A percentile compares a stretch with the other conserved stretches of the same genome.
These are phyloP conservation scores for Fragaria nilgerrensis DNA, from an alignment of 306 rosid species.

Conservation along the genomic window DNA sequence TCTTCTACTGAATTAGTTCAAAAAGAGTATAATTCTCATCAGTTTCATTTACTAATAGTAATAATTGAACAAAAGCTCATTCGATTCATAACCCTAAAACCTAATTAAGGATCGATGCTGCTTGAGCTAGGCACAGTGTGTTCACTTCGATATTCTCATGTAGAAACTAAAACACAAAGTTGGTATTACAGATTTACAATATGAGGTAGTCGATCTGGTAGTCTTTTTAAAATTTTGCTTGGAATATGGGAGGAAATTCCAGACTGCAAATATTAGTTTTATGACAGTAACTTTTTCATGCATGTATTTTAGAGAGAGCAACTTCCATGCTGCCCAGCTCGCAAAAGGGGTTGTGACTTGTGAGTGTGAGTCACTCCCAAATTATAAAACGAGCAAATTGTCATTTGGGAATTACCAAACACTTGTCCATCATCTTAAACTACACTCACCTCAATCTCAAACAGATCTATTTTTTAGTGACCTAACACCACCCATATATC, in stretches of 20 bases:
- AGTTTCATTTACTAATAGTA: too few relatives aligned
- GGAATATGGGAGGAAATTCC: background rate
- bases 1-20: background rate
- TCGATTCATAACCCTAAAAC: too few relatives aligned
- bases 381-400: background rate
- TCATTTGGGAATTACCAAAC: background rate
- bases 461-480: background rate
- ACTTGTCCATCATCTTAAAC: background rate
- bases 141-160: too few relatives aligned
- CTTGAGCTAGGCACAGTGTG: too few relatives aligned
- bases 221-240: too few relatives aligned
- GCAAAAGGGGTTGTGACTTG: background rate
- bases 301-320: background rate
- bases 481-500: background rate
- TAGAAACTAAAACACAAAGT: too few relatives aligned
- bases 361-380: conserved; percentile 1
- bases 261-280: too few relatives aligned
- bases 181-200: too few relatives aligned
- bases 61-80: too few relatives aligned
- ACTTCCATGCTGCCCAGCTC: background rate
- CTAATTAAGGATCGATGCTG: too few relatives aligned
- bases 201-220: too few relatives aligned
- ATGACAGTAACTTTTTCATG: too few relatives aligned
- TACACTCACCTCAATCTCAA: background rate
- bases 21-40: background rate